Evolutionary conservation across 352 stramenopile genomes (phyloP), one percentile per base, ranked within the genome.

Genomic region (Phytophthora cajani): DNA sequence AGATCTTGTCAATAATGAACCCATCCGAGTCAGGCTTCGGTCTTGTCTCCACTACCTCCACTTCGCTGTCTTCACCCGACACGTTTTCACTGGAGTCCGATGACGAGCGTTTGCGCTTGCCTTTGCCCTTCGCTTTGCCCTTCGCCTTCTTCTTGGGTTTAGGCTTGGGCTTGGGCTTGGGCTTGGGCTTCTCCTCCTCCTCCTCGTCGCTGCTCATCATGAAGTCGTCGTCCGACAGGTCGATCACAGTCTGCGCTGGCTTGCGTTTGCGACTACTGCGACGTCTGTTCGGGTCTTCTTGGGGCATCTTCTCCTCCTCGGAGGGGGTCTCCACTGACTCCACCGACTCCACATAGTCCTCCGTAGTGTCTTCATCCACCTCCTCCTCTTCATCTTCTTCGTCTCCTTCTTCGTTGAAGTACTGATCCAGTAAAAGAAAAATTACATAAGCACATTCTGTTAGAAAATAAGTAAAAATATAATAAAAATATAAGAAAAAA

Each of bases 1-100:
- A 62, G 2, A 97, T 53, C 62, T 97, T 97, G 72, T 92, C 89
- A 58, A 97, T 91, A 42, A 95, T 76, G 67, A 94, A 96, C 21
- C 67, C 75, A 10, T 75, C 64, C 16, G 51, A 64, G 52, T 92
- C 89, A n/a, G 90, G 82, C 25, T 87, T 80, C 21, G 77, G 69
- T 33, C 49, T 70, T n/a, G 33, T 50, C 52, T 65, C 65, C 14
- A 77, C 61, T 57, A 69, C 61, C 40, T 69, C 55, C 46, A 66
- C 60, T 1, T 75, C 64, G 42, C 67, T 82, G 33, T 73, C 69
- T 38, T 79, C 64, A 1, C 69, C 70, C 8, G 51, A 71, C 19
- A 47, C 44, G 9, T 74, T 69, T 30, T 81, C 81, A 47, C 73
- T 78, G 12, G 68, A 73, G 10, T 82, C 65, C 2, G 59, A 72